Evolutionary conservation across 495 filamentous ascomycete species (phyloP).

Genomic region (Pseudomonodictys pantanalensis): DNA sequence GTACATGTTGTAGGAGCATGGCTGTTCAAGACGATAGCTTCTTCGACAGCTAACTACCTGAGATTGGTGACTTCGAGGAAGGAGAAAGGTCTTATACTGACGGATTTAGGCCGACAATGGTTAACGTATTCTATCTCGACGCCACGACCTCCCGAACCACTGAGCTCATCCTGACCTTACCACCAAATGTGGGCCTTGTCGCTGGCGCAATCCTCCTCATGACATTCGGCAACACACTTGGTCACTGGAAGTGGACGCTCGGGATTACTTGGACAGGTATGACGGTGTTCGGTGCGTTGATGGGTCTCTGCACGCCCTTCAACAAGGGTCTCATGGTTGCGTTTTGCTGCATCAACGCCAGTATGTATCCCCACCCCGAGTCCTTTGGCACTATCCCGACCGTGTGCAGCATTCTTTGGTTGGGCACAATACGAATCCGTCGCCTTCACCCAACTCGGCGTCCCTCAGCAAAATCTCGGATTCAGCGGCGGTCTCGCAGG

Average conservation of each 20-base stretch:
- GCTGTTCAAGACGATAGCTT: not conserved
- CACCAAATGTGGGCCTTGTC: conserved; percentile 35
- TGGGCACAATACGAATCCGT: conserved; percentile 37
- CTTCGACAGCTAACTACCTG: not conserved
- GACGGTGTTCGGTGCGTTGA: conserved; percentile 33
- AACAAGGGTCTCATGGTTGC: conserved; percentile 36
- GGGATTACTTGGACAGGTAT: conserved; percentile 25
- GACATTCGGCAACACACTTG: conserved; percentile 29
- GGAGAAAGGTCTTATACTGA: too few species aligned
- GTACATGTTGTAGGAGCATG: not conserved
- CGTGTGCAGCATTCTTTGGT: conserved; percentile 31
- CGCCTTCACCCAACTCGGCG: conserved; percentile 36
- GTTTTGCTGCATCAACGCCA: conserved; percentile 29
- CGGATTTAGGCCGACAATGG: conserved; percentile 31
- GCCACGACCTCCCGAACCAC: conserved; percentile 25
- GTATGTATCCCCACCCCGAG: not conserved
- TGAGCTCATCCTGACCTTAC: conserved; percentile 33
- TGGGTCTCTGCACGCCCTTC: conserved; percentile 34
- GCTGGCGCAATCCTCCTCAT: conserved; percentile 34
- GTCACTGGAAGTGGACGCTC: conserved; percentile 33
- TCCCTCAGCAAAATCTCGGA: conserved; percentile 34
- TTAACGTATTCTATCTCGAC: conserved; percentile 35
- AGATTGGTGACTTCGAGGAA: too few species aligned
- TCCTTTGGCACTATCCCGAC: not conserved
- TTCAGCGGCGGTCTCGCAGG: conserved; percentile 35